A percentile compares a stretch with the other conserved stretches of the same genome.
Conservation (phyloP, 495 filamentous ascomycete species). For the Eremomyces bilateralis region DNA sequence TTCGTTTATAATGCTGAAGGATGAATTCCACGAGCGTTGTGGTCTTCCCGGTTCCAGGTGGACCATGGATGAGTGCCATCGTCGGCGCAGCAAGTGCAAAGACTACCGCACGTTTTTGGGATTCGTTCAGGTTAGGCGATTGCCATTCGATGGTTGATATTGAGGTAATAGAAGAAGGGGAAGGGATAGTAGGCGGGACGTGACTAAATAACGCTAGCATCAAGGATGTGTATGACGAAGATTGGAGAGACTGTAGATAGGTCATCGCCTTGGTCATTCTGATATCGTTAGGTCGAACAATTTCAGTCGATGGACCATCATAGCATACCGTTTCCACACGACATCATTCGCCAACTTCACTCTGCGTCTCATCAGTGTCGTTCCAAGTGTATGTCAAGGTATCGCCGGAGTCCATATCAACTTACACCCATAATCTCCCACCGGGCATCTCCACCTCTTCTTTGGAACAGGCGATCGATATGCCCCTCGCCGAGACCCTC, state of each 20-base stretch:
- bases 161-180: constrained; percentile 17
- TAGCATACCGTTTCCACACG: constrained; percentile 50
- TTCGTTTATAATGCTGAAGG: constrained; percentile 52
- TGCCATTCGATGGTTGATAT: constrained; percentile 32
- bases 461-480: constrained; percentile 3
- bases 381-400: constrained; percentile 5
- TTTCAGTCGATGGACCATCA: background rate
- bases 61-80: constrained; percentile 85
- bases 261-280: constrained; percentile 86
- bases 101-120: constrained; percentile 73
- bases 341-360: constrained; percentile 94
- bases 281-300: background rate
- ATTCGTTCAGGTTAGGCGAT: constrained; percentile 64
- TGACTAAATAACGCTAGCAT: constrained; percentile 70
- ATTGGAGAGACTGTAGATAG: constrained; percentile 46
- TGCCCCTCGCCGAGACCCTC: constrained; percentile 32
- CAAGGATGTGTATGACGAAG: constrained; percentile 48
- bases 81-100: constrained; percentile 71
- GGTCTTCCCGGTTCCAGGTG: constrained; percentile 91
- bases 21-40: constrained; percentile 94
- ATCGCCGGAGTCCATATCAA: constrained; percentile 7
- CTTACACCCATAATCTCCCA: constrained; percentile 26
- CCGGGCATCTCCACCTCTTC: constrained; percentile 2
- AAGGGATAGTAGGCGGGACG: constrained; percentile 32
- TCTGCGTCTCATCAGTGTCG: too few relatives aligned